Conservation (phyloP, 345 rosid species). For the Aegle marmelos region DNA sequence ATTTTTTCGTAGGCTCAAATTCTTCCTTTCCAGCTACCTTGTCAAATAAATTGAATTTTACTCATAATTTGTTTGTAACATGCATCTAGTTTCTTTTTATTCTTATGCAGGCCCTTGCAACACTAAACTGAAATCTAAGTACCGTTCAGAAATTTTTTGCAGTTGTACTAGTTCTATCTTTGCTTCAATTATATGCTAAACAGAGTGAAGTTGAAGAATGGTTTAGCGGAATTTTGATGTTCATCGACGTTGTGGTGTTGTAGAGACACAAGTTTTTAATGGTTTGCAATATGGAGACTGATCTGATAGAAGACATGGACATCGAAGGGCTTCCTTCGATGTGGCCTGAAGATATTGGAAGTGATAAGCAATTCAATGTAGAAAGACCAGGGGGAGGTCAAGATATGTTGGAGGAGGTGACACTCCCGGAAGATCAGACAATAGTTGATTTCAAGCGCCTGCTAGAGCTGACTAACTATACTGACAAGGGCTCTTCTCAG, state of each 20-base stretch:
- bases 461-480: conserved; percentile 48
- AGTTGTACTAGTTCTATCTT: not conserved
- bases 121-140: not conserved
- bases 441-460: conserved; percentile 70
- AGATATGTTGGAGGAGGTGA: conserved; percentile 88
- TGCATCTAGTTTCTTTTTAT: not conserved
- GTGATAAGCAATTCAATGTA: conserved; percentile 81
- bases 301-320: conserved; percentile 78
- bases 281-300: conserved; percentile 60
- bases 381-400: conserved; percentile 73
- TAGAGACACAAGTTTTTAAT: conserved; percentile 18
- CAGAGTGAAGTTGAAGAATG: conserved; percentile 5
- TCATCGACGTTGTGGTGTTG: conserved; percentile 6
- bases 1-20: not conserved
- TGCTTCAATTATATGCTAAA: conserved; percentile 1
- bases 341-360: conserved; percentile 92
- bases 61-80: not conserved
- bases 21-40: not conserved
- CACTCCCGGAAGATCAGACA: conserved; percentile 43
- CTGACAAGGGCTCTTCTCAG: conserved; percentile 80
- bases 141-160: not conserved
- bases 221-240: conserved; percentile 4
- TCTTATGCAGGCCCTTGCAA: not conserved
- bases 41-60: not conserved
- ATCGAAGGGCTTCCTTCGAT: conserved; percentile 75